These are phyloP conservation scores for Curvularia sp. DNA, from an alignment of 2,329 filamentous ascomycete species.

Conservation along the genomic window DNA sequence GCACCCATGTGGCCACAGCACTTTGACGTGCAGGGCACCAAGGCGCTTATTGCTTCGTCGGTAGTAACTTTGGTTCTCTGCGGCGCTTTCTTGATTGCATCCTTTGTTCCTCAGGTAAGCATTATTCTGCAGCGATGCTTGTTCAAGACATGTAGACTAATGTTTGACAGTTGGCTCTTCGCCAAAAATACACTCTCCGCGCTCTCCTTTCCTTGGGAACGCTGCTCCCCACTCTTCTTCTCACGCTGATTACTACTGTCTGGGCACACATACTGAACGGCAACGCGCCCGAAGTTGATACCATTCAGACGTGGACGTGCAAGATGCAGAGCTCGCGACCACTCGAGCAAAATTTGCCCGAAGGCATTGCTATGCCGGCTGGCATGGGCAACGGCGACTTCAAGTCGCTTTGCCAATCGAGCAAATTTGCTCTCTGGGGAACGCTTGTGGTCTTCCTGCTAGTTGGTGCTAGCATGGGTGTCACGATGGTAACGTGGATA, in stretches of 20 bases:
- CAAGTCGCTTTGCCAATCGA: slow-evolving; percentile 51
- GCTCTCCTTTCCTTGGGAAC: slow-evolving; percentile 49
- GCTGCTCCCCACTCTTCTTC: slow-evolving; percentile 47
- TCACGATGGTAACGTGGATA: slow-evolving; percentile 47
- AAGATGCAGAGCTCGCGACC: slow-evolving; percentile 44
- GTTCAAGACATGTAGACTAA: slow-evolving; percentile 13
- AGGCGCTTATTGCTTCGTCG: slow-evolving; percentile 51
- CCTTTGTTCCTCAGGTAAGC: slow-evolving; percentile 47
- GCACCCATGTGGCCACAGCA: slow-evolving; percentile 58
- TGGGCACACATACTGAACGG: slow-evolving; percentile 51
- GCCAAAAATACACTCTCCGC: slow-evolving; percentile 48
- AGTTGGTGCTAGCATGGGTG: slow-evolving; percentile 42
- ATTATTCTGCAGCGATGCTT: neutral
- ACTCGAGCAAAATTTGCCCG: slow-evolving; percentile 23
- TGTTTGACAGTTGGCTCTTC: slow-evolving; percentile 40
- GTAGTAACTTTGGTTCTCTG: slow-evolving; percentile 52
- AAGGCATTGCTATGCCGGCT: slow-evolving; percentile 33
- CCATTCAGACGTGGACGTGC: slow-evolving; percentile 53
- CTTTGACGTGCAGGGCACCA: slow-evolving; percentile 56
- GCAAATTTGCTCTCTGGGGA: slow-evolving; percentile 55
- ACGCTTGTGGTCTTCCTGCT: slow-evolving; percentile 53
- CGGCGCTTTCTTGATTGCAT: slow-evolving; percentile 42
- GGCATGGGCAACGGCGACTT: slow-evolving; percentile 50
- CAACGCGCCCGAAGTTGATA: slow-evolving; percentile 45
- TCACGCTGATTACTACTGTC: slow-evolving; percentile 53